phyloP scores from a whole-genome alignment of 257 asterid species.

The Nicotiana undulata region DNA sequence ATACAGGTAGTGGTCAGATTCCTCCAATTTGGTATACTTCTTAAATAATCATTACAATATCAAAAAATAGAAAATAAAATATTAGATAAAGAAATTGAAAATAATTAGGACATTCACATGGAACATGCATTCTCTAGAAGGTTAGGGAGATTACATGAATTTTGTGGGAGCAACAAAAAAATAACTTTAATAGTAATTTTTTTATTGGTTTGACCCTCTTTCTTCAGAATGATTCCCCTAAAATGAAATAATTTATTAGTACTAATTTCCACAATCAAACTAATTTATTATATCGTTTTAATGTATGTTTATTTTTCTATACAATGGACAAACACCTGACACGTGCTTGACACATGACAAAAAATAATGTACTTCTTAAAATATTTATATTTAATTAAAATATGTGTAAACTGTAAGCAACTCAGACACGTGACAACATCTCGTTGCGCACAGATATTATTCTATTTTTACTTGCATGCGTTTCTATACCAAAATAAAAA shows the following conservation, averaged over 20 bases:
- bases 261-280: not conserved
- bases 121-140: not conserved
- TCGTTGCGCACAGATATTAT: not conserved
- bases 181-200: not conserved
- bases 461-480: not conserved
- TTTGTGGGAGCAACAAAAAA: not conserved
- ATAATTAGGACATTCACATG: not conserved
- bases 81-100: not conserved
- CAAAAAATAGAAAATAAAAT: not conserved
- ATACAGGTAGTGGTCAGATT: not conserved
- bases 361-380: not conserved
- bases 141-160: not conserved
- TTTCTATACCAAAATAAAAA: not conserved
- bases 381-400: not conserved
- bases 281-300: too few relatives aligned
- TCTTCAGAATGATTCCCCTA: not conserved
- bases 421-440: not conserved
- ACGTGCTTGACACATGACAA: not conserved
- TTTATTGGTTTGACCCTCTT: not conserved
- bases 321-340: not conserved
- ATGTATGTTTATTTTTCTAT: too few relatives aligned
- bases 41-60: not conserved
- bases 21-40: not conserved
- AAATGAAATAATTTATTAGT: not conserved
- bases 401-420: not conserved